These are phyloP conservation scores for Coemansia sp. DNA, from an alignment of 192 early-diverging fungal species.

Conservation along the genomic window DNA sequence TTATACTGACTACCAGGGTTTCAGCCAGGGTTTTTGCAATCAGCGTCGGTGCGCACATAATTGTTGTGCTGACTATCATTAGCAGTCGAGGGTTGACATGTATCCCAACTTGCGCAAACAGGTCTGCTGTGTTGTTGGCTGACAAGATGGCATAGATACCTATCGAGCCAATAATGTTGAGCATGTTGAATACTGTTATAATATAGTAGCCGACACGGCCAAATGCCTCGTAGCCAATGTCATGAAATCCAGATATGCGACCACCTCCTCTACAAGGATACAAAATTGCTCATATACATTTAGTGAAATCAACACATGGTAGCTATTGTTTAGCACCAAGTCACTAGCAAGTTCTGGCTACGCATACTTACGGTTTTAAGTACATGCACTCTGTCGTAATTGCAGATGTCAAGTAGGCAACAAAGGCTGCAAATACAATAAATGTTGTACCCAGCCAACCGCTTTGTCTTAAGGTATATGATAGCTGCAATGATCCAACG, in stretches of 20 bases:
- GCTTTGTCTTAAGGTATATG: conserved; percentile 44
- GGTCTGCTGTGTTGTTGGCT: conserved; percentile 38
- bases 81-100: conserved; percentile 31
- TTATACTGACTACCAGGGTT: conserved; percentile 63
- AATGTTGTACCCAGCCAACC: conserved; percentile 43
- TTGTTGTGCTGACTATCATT: conserved; percentile 50
- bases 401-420: conserved; percentile 30
- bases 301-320: too few relatives aligned
- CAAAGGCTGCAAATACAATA: conserved; percentile 32
- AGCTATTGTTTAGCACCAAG: background rate
- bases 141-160: conserved; percentile 45
- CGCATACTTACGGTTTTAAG: conserved; percentile 47
- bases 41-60: conserved; percentile 65
- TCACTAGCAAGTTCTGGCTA: too few relatives aligned
- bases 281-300: too few relatives aligned
- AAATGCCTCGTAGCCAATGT: conserved; percentile 46
- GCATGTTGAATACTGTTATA: conserved; percentile 41
- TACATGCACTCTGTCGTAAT: conserved; percentile 45
- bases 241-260: conserved; percentile 39
- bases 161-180: conserved; percentile 46
- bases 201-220: conserved; percentile 41
- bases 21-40: conserved; percentile 72
- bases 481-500: conserved; percentile 43
- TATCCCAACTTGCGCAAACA: conserved; percentile 31
- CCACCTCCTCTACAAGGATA: conserved; percentile 34